Evolutionary conservation across 345 rosid species (phyloP).

Genomic region (Gossypium raimondii): DNA sequence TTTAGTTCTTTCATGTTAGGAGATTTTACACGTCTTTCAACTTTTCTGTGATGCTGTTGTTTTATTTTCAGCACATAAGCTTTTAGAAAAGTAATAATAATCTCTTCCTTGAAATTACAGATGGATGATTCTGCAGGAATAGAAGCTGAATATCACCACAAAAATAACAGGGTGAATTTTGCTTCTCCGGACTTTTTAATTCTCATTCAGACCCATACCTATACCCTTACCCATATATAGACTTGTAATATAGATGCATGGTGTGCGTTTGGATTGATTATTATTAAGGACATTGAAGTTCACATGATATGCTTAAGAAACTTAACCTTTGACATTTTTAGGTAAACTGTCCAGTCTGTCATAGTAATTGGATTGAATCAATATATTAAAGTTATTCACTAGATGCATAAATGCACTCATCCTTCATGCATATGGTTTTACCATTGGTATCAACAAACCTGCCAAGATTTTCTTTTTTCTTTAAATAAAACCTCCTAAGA

Average conservation of each 20-base stretch:
- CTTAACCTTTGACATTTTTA: not conserved
- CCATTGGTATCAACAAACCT: not conserved
- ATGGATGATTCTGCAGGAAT: constrained; percentile 95
- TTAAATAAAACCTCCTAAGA: not conserved
- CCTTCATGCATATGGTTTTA: not conserved
- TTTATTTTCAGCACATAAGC: constrained; percentile 2
- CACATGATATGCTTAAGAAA: not conserved
- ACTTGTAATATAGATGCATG: not conserved
- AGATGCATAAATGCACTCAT: not conserved
- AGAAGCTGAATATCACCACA: constrained; percentile 91
- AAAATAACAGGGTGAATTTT: constrained; percentile 66
- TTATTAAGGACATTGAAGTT: not conserved
- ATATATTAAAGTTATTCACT: not conserved
- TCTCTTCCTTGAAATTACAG: constrained; percentile 37
- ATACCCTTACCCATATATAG: not conserved
- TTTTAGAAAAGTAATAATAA: not conserved
- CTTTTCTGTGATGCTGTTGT: not conserved
- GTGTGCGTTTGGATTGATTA: not conserved
- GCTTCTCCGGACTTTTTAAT: not conserved
- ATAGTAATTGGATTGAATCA: not conserved
- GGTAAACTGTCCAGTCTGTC: not conserved
- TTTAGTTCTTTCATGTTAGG: not conserved
- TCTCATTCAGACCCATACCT: not conserved
- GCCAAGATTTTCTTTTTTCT: not conserved
- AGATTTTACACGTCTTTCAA: not conserved